Conservation (phyloP, 2,329 filamentous ascomycete genomes). For the Xylaria sp. region DNA sequence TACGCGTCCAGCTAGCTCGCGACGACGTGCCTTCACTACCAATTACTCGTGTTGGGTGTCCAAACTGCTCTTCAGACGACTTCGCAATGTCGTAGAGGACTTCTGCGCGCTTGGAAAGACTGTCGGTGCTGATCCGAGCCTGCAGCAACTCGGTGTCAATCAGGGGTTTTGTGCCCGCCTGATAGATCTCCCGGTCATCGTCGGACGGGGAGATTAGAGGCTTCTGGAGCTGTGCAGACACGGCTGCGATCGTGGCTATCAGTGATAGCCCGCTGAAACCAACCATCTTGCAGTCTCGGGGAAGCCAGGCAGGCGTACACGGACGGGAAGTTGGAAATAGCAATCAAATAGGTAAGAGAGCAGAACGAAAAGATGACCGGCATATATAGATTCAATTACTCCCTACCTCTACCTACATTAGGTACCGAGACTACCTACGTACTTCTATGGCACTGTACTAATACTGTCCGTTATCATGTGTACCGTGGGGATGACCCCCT, state of each 20-base stretch:
- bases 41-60: slow-evolving; percentile 77
- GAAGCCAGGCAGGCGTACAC: background rate
- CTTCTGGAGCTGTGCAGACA: slow-evolving; percentile 43
- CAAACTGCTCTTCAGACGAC: slow-evolving; percentile 68
- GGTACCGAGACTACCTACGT: no score
- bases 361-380: slow-evolving; percentile 21
- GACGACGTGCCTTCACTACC: slow-evolving; percentile 66
- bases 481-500: slow-evolving; percentile 6
- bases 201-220: slow-evolving; percentile 41
- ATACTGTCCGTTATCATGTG: background rate
- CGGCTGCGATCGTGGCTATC: slow-evolving; percentile 33
- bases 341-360: background rate
- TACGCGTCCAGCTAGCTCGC: background rate
- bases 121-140: slow-evolving; percentile 64
- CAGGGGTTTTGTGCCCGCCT: slow-evolving; percentile 50
- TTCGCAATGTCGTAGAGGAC: slow-evolving; percentile 72
- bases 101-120: slow-evolving; percentile 68
- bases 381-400: slow-evolving; percentile 9
- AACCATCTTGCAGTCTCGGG: slow-evolving; percentile 34
- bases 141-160: slow-evolving; percentile 68
- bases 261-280: slow-evolving; percentile 32
- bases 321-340: background rate
- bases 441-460: background rate
- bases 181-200: slow-evolving; percentile 29
- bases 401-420: no score